Base-by-base conservation (phyloP, 1,284 basidiomycete species). In the Fomitiporia mediterranea region DNA sequence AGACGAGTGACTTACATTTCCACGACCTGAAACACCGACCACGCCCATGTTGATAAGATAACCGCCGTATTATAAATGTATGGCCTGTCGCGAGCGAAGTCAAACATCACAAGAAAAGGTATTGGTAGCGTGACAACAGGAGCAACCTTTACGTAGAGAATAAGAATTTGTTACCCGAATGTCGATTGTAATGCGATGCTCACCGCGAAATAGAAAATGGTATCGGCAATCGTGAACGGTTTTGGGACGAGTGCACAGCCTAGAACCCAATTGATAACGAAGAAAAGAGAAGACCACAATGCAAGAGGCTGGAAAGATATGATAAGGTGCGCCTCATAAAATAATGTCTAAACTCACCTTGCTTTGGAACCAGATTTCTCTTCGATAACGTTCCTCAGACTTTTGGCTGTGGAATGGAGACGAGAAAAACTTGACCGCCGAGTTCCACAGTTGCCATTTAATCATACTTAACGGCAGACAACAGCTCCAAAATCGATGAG, bases 231-330 rank as follows among this genome's bases (percentile, higher is more conserved):
- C 8, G 67, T 68, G 25, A 78, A 62, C 7, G 83, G 80, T 37
- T 63, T 62, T 2, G 78, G 72, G 17, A 79, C 70, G 59, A 86
- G 81, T 6, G 74, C 72, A 32, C 75, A 72, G 1, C 78, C 81
- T 38, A 89, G 73, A 17, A 80, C 72, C 89, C 89, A 91, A 64
- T 86, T 90, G 38, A 82, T 62, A 56, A 89, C 72, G 51, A 87
- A 73, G 73, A 86, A 91, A 4, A 81, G 59, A 8, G 82, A 74
- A 2, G 84, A 83, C 76, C 82, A 86, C 15, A 86, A 61, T 8
- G 84, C 84, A 39, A 87, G 70, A 0, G 77, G 73, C 75, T 79
- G 52, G 34, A 46, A 40, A 30, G 47, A 1, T 38, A 38, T 21
- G 55, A 39, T 35, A 28, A 57, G 38, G 42, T 19, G 46, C 43